A percentile compares a stretch with the other conserved stretches of the same genome.
Evolutionary conservation across 2,329 filamentous ascomycete genomes (phyloP).

Genomic region (Metarhizium brunneum): DNA sequence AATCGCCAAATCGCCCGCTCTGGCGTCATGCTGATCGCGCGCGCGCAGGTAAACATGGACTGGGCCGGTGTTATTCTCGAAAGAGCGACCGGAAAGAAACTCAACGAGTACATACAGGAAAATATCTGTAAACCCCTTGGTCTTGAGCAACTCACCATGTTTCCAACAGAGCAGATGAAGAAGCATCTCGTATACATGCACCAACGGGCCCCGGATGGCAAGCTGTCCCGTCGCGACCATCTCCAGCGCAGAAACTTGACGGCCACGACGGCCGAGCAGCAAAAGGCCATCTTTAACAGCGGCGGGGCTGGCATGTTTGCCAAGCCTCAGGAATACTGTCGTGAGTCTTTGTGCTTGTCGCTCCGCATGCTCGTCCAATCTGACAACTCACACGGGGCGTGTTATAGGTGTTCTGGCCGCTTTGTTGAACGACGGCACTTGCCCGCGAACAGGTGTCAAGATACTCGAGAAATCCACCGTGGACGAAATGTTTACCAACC

Average conservation of each 20-base stretch:
- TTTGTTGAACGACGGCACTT: constrained; percentile 55
- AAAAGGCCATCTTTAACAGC: constrained; percentile 39
- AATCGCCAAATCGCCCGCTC: neutral
- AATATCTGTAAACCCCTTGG: constrained; percentile 39
- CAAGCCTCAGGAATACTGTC: constrained; percentile 49
- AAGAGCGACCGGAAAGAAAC: constrained; percentile 28
- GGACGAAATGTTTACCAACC: constrained; percentile 56
- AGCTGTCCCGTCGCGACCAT: constrained; percentile 36
- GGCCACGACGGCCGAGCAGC: constrained; percentile 30
- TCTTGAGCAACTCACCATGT: constrained; percentile 43
- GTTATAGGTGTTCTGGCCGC: constrained; percentile 45
- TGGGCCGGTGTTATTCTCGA: constrained; percentile 44
- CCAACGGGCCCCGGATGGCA: constrained; percentile 35
- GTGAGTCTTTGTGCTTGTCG: constrained; percentile 25
- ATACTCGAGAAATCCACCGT: constrained; percentile 50
- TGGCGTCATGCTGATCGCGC: neutral
- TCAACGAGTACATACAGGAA: constrained; percentile 40
- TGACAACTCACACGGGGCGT: too few species aligned
- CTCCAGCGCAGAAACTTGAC: constrained; percentile 35
- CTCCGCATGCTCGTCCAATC: neutral
- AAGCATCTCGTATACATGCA: constrained; percentile 48
- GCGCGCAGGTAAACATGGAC: constrained; percentile 35
- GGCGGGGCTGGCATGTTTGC: constrained; percentile 55
- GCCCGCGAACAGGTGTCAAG: constrained; percentile 41
- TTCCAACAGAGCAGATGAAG: constrained; percentile 45